Conservation (phyloP, 1,139 yeast species). For the Spathaspora sp. region DNA sequence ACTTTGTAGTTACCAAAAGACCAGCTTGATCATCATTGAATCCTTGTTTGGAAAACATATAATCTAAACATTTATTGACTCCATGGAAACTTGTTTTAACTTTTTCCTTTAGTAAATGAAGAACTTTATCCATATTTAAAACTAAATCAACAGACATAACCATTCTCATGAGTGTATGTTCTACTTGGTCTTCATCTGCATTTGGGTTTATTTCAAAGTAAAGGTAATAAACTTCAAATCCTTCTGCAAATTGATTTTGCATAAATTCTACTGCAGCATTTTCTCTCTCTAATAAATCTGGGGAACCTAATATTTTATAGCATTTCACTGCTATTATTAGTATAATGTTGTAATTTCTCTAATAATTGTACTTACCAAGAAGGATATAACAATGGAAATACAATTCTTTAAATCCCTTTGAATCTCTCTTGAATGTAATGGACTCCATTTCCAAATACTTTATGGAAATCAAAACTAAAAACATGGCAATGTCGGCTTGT, state of each 20-base stretch:
- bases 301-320: slow-evolving; percentile 5
- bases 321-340: slow-evolving; percentile 6
- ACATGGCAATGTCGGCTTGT: slow-evolving; percentile 5
- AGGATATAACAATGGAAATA: slow-evolving; percentile 10
- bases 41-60: slow-evolving; percentile 20
- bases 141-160: slow-evolving; percentile 18
- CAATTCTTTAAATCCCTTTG: slow-evolving; percentile 6
- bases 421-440: neutral
- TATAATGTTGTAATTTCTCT: neutral
- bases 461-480: slow-evolving; percentile 7
- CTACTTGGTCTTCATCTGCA: slow-evolving; percentile 5
- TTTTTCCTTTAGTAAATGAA: slow-evolving; percentile 18
- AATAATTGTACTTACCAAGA: slow-evolving; percentile 4
- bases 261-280: slow-evolving; percentile 8
- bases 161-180: slow-evolving; percentile 22
- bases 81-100: slow-evolving; percentile 16
- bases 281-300: slow-evolving; percentile 5
- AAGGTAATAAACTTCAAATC: slow-evolving; percentile 11
- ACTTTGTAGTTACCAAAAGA: slow-evolving; percentile 15
- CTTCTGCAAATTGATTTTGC: slow-evolving; percentile 8
- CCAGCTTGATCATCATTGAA: slow-evolving; percentile 18
- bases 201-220: slow-evolving; percentile 7
- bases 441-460: slow-evolving; percentile 9
- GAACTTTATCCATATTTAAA: slow-evolving; percentile 13
- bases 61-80: slow-evolving; percentile 25